Evolutionary conservation across 2,329 filamentous ascomycete genomes (phyloP).

Genomic region (Venturia oleaginea): DNA sequence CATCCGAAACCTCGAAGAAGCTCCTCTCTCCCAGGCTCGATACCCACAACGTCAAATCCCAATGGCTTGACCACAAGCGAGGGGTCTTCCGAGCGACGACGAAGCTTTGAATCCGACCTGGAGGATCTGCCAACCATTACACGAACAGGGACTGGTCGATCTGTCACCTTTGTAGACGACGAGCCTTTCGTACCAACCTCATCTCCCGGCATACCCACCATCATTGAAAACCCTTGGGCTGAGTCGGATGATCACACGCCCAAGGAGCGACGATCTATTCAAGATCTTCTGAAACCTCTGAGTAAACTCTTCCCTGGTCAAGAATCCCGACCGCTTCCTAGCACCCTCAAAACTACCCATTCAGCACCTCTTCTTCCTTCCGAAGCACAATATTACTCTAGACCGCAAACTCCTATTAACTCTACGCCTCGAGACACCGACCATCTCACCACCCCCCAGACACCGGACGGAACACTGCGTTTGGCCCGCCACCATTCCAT

Average conservation of each 20-base stretch:
- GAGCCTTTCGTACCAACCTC: constrained; percentile 1
- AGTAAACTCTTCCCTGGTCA: constrained; percentile 5
- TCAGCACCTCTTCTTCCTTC: constrained; percentile 23
- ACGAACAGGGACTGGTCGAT: not conserved
- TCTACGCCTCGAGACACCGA: constrained; percentile 15
- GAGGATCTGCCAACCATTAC: constrained; percentile 1
- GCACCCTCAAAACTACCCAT: constrained; percentile 22
- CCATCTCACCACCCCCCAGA: constrained; percentile 26
- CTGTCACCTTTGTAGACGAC: not conserved
- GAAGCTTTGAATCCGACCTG: not conserved
- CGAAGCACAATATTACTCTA: constrained; percentile 11
- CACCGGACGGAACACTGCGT: constrained; percentile 28
- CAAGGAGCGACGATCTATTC: not conserved
- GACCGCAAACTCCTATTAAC: constrained; percentile 10
- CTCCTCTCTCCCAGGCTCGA: not conserved
- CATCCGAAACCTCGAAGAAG: constrained; percentile 4
- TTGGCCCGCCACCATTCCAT: constrained; percentile 38
- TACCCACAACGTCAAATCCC: not conserved
- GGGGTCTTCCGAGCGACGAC: not conserved
- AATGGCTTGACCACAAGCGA: not conserved
- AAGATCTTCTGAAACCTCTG: constrained; percentile 12
- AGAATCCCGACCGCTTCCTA: constrained; percentile 16
- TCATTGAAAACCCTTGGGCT: constrained; percentile 13
- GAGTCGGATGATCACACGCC: constrained; percentile 4
- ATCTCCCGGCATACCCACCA: not conserved